Evolutionary conservation across 176 grass and related monocot species (phyloP).

Genomic region (Tillandsia fasciculata): DNA sequence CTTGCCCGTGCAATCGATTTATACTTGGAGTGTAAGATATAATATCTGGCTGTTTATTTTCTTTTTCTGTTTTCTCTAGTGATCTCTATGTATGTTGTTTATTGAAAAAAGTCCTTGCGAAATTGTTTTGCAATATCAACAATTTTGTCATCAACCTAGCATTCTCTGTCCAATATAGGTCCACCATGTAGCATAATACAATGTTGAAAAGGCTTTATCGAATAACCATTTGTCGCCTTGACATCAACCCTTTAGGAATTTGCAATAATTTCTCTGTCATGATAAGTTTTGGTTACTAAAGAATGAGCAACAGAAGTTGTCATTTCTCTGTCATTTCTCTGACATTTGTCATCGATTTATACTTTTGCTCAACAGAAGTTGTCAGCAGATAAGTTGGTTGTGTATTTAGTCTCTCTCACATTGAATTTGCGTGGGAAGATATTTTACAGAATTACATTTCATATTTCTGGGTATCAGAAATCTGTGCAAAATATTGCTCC

Average conservation of each 20-base stretch:
- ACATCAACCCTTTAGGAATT: neutral
- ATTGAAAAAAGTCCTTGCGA: neutral
- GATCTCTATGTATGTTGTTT: too few relatives aligned
- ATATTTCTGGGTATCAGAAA: too few relatives aligned
- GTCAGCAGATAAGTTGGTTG: too few relatives aligned
- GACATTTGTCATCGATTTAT: neutral
- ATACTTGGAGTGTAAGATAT: constrained; percentile 80
- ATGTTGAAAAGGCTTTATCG: too few relatives aligned
- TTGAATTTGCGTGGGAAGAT: too few relatives aligned
- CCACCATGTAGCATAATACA: neutral
- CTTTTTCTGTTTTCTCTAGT: constrained; percentile 14
- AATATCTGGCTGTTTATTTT: constrained; percentile 1
- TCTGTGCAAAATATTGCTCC: too few relatives aligned
- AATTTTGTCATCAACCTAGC: too few relatives aligned
- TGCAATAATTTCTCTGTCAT: neutral
- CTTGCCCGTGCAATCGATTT: constrained; percentile 80
- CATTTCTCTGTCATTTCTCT: neutral
- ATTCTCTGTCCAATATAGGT: neutral
- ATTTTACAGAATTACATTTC: too few relatives aligned
- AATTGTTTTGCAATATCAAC: neutral
- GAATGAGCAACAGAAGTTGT: neutral
- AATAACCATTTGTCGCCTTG: neutral
- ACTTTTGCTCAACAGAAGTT: neutral
- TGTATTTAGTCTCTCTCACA: too few relatives aligned
- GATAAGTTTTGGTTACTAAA: neutral